Evolutionary conservation across 495 filamentous ascomycete genomes (phyloP).

Genomic region (Tuber borchii): DNA sequence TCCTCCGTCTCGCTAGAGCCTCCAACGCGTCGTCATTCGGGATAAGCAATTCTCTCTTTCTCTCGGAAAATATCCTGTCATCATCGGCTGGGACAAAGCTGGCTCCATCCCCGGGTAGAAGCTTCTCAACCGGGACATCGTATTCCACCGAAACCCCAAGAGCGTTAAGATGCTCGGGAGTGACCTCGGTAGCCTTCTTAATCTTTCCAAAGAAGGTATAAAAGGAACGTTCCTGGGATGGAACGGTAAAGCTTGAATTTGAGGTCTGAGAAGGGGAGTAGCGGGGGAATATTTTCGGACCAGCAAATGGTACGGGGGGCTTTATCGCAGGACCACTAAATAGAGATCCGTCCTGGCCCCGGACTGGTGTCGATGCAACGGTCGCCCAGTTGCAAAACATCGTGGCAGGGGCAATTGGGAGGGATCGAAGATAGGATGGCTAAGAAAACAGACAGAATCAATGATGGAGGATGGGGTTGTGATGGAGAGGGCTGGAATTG

Average conservation of each 20-base stretch:
- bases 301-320: slow-evolving; percentile 26
- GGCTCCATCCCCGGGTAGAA: slow-evolving; percentile 27
- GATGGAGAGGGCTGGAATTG: not conserved
- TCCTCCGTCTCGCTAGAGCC: slow-evolving; percentile 34
- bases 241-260: slow-evolving; percentile 27
- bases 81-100: slow-evolving; percentile 34
- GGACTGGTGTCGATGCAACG: slow-evolving; percentile 25
- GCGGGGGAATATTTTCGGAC: slow-evolving; percentile 31
- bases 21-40: slow-evolving; percentile 33
- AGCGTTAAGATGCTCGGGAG: slow-evolving; percentile 32
- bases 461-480: not conserved
- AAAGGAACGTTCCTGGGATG: slow-evolving; percentile 28
- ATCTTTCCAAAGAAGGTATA: slow-evolving; percentile 39
- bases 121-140: slow-evolving; percentile 34
- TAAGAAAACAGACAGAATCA: not conserved
- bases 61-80: slow-evolving; percentile 34
- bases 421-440: slow-evolving; percentile 11
- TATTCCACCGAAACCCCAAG: slow-evolving; percentile 40
- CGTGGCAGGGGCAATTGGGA: slow-evolving; percentile 30
- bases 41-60: slow-evolving; percentile 34
- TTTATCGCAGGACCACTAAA: not conserved
- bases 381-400: slow-evolving; percentile 43
- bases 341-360: not conserved
- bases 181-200: slow-evolving; percentile 39
- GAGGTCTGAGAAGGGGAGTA: slow-evolving; percentile 35